These are phyloP conservation scores for Canavalia gladiata DNA, from an alignment of 306 rosid species.

Conservation along the genomic window DNA sequence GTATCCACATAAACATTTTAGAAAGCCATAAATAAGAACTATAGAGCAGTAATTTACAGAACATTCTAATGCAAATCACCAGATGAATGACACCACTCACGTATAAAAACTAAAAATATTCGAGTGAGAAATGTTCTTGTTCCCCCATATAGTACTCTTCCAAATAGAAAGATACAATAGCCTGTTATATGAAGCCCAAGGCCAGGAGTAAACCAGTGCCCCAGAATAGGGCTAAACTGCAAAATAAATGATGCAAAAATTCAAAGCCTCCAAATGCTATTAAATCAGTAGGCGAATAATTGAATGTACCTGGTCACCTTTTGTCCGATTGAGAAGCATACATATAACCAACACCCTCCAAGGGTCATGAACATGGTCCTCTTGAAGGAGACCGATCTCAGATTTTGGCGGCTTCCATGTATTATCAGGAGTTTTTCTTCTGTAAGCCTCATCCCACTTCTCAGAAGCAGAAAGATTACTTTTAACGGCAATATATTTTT, in stretches of 20 bases:
- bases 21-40: neutral
- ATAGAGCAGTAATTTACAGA: neutral
- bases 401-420: conserved; percentile 82
- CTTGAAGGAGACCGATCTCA: conserved; percentile 63
- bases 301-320: conserved; percentile 63
- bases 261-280: neutral
- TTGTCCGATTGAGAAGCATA: conserved; percentile 70
- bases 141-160: neutral
- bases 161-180: neutral
- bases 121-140: neutral
- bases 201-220: neutral
- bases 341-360: conserved; percentile 85
- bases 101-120: neutral
- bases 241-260: neutral
- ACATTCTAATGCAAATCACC: conserved; percentile 3
- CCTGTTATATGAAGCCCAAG: neutral
- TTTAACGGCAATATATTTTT: neutral
- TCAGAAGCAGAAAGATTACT: conserved; percentile 48
- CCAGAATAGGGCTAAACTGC: conserved; percentile 6
- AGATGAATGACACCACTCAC: neutral
- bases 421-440: conserved; percentile 59
- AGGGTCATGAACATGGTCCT: conserved; percentile 72
- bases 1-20: neutral
- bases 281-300: conserved; percentile 7
- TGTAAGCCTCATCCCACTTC: conserved; percentile 64